Evolutionary conservation across 305 asterid species (phyloP), one percentile per base, ranked within the genome.

Genomic region (Fraxinus albicans): DNA sequence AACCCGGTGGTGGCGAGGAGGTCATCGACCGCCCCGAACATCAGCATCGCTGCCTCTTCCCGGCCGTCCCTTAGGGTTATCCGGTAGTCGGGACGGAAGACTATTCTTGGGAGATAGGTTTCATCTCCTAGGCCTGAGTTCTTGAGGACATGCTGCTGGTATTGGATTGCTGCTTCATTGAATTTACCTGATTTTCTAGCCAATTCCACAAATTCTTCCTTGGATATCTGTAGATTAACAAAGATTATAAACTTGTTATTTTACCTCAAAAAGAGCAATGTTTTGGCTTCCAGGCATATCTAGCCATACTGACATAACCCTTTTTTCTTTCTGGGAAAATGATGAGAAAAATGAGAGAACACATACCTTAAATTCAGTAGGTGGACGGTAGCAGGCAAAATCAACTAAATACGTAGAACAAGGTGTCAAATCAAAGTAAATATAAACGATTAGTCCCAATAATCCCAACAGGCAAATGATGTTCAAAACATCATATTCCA

Each of bases 51-150:
- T 10, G 91, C 97, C 88, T 93, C 95, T 63, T 88, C 91, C 36
- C 95, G 84, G 12, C 89, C 91, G 12, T 42, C 85, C 15, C 12
- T 79, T 6, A 91, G 77, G 84, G 88, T 87, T 44, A 60, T 84
- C 27, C 8, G 53, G 83, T 82, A 84, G 29, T 85, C 84, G 0
- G 94, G 91, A 21, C 19, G 84, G 86, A 91, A 90, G 3, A 91
- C 77, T 33, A 77, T 77, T 1, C 91, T 88, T 13, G 97, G 95
- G 29, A 93, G 86, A 87, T 93, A 90, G 10, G 93, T 93, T 53
- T 88, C 90, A 23, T 91, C 89, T 63, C 97, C 95, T 13, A 93
- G 80, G 81, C 95, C 94, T 17, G 97, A 93, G 35, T 80, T 86
- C 83, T 90, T 86, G 69, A 93, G 93, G 47, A 86, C 91, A 17